Evolutionary conservation across 345 rosid genomes (phyloP), one percentile per base, ranked within the genome.

Genomic region (Arabis hirsuta): DNA sequence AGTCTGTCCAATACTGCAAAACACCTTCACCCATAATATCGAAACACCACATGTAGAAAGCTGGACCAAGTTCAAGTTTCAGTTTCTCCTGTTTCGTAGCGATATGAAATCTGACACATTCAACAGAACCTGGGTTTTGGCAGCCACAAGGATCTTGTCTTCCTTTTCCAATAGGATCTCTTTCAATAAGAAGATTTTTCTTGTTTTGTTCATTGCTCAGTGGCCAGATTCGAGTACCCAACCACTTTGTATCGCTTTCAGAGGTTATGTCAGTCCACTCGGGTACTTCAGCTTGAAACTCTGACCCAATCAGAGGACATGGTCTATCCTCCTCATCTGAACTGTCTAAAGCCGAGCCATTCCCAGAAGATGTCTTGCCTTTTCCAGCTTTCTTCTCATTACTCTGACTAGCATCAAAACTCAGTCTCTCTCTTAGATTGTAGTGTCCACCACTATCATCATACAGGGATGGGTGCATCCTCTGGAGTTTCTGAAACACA

Each of bases 141-240:
- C 99, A 95, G 54, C 99, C 92, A 73, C 99, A 91, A 54, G 81
- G 66, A 65, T 87, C 90, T 66, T 79, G 82, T 69, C 97, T 88
- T 75, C 96, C 97, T 80, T 83, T 91, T 36, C 99, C 99, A 39
- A 95, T 90, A 2, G 82, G 94, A 67, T 88, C 96, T 75, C 93
- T 78, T 83, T 95, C 96, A 29, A 91, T 78, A n/a, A 90, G 77
- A 70, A 50, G 19, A 34, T 52, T 82, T 0, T 5, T 43, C 7
- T 31, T 48, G 34, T 9, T 60, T 56, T 78, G 78, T 36, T 69
- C 63, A 46, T 66, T 79, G 53, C 66, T 84, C 67, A 77, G 79
- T 29, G 98, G 98, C 99, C 99, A 95, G 58, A 82, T 38, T 67
- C 24, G 84, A 41, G 78, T 73, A 51, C 99, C 99, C n/a, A 82